Percentiles rank a stretch among this genome's conserved stretches.
These are phyloP conservation scores for Pseudozyma sp. DNA, from an alignment of 1,284 basidiomycete species.

Conservation along the genomic window DNA sequence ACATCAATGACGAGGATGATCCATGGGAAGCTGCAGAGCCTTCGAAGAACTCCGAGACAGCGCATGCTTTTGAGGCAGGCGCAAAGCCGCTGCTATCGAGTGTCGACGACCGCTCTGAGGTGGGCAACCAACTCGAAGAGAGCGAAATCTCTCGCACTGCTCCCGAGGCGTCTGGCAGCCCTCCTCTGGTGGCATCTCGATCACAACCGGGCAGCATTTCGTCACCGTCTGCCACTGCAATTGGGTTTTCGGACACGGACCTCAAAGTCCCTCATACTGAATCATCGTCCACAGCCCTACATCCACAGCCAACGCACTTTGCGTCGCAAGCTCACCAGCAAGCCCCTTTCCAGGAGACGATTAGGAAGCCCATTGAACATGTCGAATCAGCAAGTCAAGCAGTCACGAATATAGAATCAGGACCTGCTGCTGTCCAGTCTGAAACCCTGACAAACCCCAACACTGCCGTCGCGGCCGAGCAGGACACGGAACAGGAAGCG, in stretches of 20 bases:
- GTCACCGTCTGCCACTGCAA: neutral
- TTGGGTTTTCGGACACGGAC: too few relatives aligned
- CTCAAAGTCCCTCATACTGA: too few relatives aligned
- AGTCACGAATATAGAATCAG: too few relatives aligned
- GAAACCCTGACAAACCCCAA: neutral
- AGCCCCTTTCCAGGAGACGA: neutral
- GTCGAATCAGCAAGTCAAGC: neutral
- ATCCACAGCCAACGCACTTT: neutral
- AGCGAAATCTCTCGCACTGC: neutral
- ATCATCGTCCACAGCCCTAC: neutral
- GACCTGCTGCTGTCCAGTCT: too few relatives aligned
- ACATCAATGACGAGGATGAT: slow-evolving; percentile 15
- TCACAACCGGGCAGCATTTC: neutral
- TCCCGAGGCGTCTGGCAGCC: neutral
- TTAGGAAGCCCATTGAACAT: neutral
- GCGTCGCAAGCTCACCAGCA: neutral
- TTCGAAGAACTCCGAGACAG: neutral
- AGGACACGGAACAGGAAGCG: slow-evolving; percentile 19
- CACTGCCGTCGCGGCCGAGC: neutral
- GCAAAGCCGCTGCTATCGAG: neutral
- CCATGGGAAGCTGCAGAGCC: slow-evolving; percentile 18
- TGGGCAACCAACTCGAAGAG: neutral
- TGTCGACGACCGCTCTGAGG: slow-evolving; percentile 17
- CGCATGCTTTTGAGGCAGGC: neutral
- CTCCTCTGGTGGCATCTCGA: neutral